Conservation (phyloP, 306 rosid genomes). For the Rosa multiflora region DNA sequence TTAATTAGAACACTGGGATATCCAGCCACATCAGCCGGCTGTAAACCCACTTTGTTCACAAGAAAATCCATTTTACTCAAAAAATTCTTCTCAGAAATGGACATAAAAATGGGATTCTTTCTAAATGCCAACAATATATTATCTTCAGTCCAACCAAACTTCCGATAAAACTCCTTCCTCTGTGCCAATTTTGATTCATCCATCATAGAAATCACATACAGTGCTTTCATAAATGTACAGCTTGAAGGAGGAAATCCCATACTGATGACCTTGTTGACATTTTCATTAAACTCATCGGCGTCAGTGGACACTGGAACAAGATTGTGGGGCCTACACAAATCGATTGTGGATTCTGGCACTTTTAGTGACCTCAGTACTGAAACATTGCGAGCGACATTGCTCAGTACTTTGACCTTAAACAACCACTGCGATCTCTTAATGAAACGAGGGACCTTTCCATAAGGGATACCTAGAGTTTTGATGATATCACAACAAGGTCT, state of each 20-base stretch:
- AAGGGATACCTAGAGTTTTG: background rate
- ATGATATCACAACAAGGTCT: background rate
- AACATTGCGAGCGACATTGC: background rate
- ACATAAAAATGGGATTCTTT: background rate
- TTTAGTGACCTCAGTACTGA: background rate
- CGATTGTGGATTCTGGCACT: background rate
- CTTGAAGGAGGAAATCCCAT: background rate
- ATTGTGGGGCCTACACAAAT: background rate
- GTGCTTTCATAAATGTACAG: background rate
- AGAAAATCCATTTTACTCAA: background rate
- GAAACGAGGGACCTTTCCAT: background rate
- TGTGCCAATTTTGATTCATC: background rate
- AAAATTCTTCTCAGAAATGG: background rate
- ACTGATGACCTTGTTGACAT: conserved; percentile 2
- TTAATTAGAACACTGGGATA: background rate
- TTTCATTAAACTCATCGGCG: background rate
- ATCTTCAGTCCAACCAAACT: background rate
- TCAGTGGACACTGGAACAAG: background rate
- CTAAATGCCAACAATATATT: background rate
- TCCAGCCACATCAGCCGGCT: background rate
- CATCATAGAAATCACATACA: background rate
- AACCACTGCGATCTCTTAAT: background rate
- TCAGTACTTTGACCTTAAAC: background rate
- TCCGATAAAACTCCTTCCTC: background rate
- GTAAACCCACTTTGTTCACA: background rate